Conservation (phyloP, 2,329 filamentous ascomycete species). For the Immersiporthe knoxdaviesiana region DNA sequence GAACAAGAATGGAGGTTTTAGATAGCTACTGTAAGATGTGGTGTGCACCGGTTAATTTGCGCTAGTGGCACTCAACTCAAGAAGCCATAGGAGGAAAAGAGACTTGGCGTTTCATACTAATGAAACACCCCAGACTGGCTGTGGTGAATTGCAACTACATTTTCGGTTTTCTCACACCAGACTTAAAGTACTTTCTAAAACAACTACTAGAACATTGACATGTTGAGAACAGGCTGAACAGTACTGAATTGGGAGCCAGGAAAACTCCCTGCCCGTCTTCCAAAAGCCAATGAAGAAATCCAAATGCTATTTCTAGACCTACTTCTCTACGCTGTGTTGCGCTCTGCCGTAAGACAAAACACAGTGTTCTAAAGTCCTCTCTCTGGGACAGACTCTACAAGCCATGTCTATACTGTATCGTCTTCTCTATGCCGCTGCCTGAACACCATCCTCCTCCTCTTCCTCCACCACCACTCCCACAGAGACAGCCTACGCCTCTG, state of each 20-base stretch:
- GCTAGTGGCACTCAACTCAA: not conserved
- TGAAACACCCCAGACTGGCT: not conserved
- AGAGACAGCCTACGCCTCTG: not conserved
- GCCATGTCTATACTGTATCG: not conserved
- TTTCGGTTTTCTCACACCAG: too few relatives aligned
- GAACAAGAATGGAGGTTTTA: not conserved
- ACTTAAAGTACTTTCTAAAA: too few relatives aligned
- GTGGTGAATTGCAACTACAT: not conserved
- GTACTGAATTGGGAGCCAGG: not conserved
- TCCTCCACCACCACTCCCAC: too few relatives aligned
- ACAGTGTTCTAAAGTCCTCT: not conserved
- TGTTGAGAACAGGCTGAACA: too few relatives aligned
- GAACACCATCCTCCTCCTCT: too few relatives aligned
- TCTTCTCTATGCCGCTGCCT: not conserved
- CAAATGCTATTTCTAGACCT: not conserved
- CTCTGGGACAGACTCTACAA: not conserved
- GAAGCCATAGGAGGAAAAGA: not conserved
- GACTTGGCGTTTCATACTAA: not conserved
- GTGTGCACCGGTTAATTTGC: not conserved
- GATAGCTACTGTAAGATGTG: too few relatives aligned
- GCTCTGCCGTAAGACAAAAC: not conserved
- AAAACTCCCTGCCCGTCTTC: not conserved
- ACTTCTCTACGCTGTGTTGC: not conserved
- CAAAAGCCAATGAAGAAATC: not conserved
- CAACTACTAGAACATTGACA: too few relatives aligned